These are phyloP conservation scores for Hyphopichia homilentoma DNA, from an alignment of 805 yeast genomes.

Conservation along the genomic window DNA sequence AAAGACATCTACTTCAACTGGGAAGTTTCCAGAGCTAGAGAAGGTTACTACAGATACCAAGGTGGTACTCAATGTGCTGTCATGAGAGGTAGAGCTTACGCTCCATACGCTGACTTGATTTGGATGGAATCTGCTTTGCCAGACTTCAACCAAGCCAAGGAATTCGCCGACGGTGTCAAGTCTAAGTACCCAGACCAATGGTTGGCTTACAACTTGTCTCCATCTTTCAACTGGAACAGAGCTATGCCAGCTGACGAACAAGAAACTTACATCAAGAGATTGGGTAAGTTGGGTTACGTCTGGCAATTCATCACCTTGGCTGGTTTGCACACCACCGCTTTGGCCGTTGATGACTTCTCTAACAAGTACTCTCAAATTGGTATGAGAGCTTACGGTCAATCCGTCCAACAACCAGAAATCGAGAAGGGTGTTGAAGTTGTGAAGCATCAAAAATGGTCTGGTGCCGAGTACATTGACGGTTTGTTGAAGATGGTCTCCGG, in stretches of 20 bases:
- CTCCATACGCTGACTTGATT: conserved; percentile 91
- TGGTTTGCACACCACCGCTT: conserved; percentile 93
- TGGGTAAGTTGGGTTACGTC: conserved; percentile 85
- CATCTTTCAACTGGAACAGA: conserved; percentile 96
- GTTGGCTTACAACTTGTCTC: conserved; percentile 95
- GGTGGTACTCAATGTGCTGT: conserved; percentile 98
- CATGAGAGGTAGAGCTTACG: conserved; percentile 92
- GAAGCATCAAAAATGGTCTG: conserved; percentile 98
- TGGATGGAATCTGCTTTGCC: conserved; percentile 99
- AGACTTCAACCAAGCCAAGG: conserved; percentile 88
- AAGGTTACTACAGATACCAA: conserved; percentile 92
- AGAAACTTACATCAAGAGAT: conserved; percentile 82
- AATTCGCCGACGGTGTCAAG: conserved; percentile 89
- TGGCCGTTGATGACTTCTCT: conserved; percentile 84
- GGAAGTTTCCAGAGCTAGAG: conserved; percentile 93
- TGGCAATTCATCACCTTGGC: conserved; percentile 99
- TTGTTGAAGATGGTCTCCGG: conserved; percentile 87
- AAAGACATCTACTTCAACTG: conserved; percentile 86
- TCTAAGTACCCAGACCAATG: conserved; percentile 82
- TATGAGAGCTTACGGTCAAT: conserved; percentile 93
- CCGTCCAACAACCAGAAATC: conserved; percentile 84
- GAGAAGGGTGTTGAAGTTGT: conserved; percentile 89
- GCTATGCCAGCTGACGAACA: conserved; percentile 89
- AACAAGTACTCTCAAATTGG: conserved; percentile 75
- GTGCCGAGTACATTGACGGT: conserved; percentile 94